Conservation (phyloP, 2,329 filamentous ascomycete genomes). For the Colletotrichum chrysophilum region DNA sequence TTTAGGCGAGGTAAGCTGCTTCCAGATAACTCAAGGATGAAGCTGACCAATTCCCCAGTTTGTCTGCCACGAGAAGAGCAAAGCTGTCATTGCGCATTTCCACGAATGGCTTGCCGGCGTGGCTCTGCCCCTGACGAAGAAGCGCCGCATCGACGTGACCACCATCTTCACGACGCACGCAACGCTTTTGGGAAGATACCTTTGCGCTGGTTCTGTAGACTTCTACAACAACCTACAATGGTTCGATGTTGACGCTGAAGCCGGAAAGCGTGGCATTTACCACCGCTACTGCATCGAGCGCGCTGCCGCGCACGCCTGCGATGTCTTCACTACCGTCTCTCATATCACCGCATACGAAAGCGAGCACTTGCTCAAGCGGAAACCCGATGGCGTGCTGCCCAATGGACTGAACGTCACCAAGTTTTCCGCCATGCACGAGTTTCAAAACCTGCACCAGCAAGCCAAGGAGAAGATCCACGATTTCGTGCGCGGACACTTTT, state of each 20-base stretch:
- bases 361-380: constrained; percentile 95
- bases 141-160: constrained; percentile 92
- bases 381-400: constrained; percentile 93
- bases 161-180: constrained; percentile 99
- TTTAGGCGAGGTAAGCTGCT: constrained; percentile 79
- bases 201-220: constrained; percentile 96
- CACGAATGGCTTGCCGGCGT: constrained; percentile 99
- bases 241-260: constrained; percentile 96
- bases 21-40: background rate
- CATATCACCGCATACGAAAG: constrained; percentile 99
- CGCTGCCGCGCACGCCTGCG: constrained; percentile 86
- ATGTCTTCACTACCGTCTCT: constrained; percentile 98
- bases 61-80: constrained; percentile 89
- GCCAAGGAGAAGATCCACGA: constrained; percentile 98
- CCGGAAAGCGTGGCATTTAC: constrained; percentile 97
- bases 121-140: constrained; percentile 88
- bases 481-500: constrained; percentile 97
- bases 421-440: constrained; percentile 97
- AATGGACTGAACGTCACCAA: constrained; percentile 99
- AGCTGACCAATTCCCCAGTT: constrained; percentile 63
- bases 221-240: constrained; percentile 99
- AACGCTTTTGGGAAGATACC: constrained; percentile 91
- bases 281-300: constrained; percentile 98
- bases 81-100: constrained; percentile 95
- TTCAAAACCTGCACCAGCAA: constrained; percentile 96